phyloP scores from a whole-genome alignment of 108 stramenopile species.

The Nitzschia palea region DNA sequence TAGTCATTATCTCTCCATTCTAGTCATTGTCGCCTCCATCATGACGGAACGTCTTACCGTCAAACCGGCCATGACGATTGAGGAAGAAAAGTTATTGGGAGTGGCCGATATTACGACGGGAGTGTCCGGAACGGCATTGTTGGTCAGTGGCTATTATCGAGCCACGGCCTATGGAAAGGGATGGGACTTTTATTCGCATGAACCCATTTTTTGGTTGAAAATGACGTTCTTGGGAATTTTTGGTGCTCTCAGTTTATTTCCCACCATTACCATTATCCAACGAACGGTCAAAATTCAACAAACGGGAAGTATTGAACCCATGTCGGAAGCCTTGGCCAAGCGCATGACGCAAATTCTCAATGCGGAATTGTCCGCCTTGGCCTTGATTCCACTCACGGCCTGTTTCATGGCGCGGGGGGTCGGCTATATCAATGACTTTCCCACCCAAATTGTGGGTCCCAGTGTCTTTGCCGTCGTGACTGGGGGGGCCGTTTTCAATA shows the following conservation, averaged over 20 bases:
- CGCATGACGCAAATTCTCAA: slow-evolving; percentile 49
- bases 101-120: slow-evolving; percentile 62
- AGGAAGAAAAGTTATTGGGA: slow-evolving; percentile 57
- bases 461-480: slow-evolving; percentile 40
- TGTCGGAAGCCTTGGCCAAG: slow-evolving; percentile 38
- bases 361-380: slow-evolving; percentile 51
- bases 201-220: slow-evolving; percentile 86
- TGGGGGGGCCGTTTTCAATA: slow-evolving; percentile 65
- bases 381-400: slow-evolving; percentile 52
- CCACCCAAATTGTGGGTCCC: slow-evolving; percentile 31
- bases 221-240: slow-evolving; percentile 59
- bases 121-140: slow-evolving; percentile 41
- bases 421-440: slow-evolving; percentile 37
- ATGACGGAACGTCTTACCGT: slow-evolving; percentile 66
- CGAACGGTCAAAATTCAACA: slow-evolving; percentile 41
- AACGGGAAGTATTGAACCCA: slow-evolving; percentile 46
- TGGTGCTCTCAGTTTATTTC: slow-evolving; percentile 53
- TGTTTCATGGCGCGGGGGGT: slow-evolving; percentile 66
- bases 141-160: slow-evolving; percentile 63
- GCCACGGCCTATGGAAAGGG: slow-evolving; percentile 69
- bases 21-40: slow-evolving; percentile 53
- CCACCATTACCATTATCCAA: slow-evolving; percentile 55
- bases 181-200: slow-evolving; percentile 72
- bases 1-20: slow-evolving; percentile 63
- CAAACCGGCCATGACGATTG: slow-evolving; percentile 59